A percentile compares a stretch with the other conserved stretches of the same genome.
Evolutionary conservation across 1,284 basidiomycete genomes (phyloP).

Genomic region (Sanguinoderma infundibulare): DNA sequence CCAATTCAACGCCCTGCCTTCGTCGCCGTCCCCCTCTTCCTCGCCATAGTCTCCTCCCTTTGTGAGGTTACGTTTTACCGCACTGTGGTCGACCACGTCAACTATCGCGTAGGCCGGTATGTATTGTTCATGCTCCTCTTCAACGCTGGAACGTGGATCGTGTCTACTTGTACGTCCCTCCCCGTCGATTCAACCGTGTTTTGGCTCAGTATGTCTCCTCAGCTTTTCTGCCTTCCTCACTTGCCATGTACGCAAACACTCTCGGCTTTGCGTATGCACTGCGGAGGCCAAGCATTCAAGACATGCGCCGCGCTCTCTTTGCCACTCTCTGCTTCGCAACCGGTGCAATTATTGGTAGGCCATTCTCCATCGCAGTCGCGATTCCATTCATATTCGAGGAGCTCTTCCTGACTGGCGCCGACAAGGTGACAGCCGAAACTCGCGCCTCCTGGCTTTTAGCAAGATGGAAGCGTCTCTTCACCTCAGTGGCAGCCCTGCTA

Average conservation of each 20-base stretch:
- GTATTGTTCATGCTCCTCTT: slow-evolving; percentile 84
- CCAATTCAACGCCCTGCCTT: slow-evolving; percentile 75
- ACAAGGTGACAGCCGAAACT: slow-evolving; percentile 61
- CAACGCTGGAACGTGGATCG: slow-evolving; percentile 94
- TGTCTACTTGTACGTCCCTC: slow-evolving; percentile 70
- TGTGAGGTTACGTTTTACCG: slow-evolving; percentile 90
- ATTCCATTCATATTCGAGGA: slow-evolving; percentile 94
- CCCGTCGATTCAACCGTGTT: background rate
- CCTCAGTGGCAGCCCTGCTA: slow-evolving; percentile 61
- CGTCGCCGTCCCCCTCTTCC: slow-evolving; percentile 84
- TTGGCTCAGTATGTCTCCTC: slow-evolving; percentile 7
- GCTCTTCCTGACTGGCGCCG: slow-evolving; percentile 78
- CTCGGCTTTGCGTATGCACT: slow-evolving; percentile 83
- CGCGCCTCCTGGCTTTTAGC: slow-evolving; percentile 59
- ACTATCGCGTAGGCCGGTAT: slow-evolving; percentile 91
- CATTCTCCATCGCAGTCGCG: slow-evolving; percentile 86
- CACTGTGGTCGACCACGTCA: slow-evolving; percentile 81
- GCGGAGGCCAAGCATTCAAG: slow-evolving; percentile 64
- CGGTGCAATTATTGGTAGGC: slow-evolving; percentile 95
- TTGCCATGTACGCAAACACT: slow-evolving; percentile 91
- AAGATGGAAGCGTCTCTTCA: slow-evolving; percentile 67
- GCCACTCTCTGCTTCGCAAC: slow-evolving; percentile 79
- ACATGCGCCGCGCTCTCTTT: slow-evolving; percentile 59
- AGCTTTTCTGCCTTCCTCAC: slow-evolving; percentile 95
- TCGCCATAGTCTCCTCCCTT: slow-evolving; percentile 77